Evolutionary conservation across 345 rosid species (phyloP).

Genomic region (Linum usitatissimum): DNA sequence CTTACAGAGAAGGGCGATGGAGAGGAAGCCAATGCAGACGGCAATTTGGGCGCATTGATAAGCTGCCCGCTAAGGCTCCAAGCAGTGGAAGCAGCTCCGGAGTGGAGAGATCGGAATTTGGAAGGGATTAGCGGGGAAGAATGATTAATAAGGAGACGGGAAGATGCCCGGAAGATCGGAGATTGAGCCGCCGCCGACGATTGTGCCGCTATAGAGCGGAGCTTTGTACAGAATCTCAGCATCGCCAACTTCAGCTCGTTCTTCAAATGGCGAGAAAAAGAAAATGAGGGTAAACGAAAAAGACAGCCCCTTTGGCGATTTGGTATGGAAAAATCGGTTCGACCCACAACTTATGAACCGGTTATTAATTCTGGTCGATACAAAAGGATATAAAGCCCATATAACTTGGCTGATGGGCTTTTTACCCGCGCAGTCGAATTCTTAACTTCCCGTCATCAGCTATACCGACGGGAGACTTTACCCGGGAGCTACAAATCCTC

Average conservation of each 20-base stretch:
- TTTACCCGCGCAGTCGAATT: no score
- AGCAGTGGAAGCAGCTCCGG: conserved; percentile 1
- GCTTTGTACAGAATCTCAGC: neutral
- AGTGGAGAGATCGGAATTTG: neutral
- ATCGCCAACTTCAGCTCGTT: neutral
- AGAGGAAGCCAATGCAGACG: conserved; percentile 18
- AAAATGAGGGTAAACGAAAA: no score
- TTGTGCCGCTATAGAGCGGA: conserved; percentile 10
- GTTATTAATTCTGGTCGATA: no score
- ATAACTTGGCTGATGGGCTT: neutral
- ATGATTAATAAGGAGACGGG: conserved; percentile 21
- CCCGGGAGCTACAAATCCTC: neutral
- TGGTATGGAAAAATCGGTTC: no score
- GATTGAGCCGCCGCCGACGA: conserved; percentile 19
- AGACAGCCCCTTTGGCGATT: no score
- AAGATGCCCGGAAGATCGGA: conserved; percentile 15
- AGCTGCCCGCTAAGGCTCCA: conserved; percentile 8
- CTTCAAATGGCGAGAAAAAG: neutral
- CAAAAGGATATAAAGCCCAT: no score
- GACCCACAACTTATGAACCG: no score
- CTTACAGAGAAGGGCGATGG: conserved; percentile 33
- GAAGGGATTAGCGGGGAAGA: neutral
- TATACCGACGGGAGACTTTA: neutral
- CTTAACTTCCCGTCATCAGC: no score
- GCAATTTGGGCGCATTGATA: neutral